phyloP scores from a whole-genome alignment of 2,329 filamentous ascomycete species.

The Grosmannia huntii region DNA sequence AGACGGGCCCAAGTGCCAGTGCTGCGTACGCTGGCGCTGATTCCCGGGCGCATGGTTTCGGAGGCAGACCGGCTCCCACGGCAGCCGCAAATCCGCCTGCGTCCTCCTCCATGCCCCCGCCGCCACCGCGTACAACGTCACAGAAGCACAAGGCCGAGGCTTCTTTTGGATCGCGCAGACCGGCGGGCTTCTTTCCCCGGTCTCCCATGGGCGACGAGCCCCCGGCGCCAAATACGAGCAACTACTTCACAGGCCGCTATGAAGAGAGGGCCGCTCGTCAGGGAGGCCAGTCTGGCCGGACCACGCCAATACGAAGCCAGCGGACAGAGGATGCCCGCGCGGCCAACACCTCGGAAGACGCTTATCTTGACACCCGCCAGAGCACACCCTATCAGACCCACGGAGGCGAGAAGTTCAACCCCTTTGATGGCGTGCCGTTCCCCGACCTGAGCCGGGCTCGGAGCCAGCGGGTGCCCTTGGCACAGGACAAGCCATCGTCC shows the following conservation, averaged over 20 bases:
- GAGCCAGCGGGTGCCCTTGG: slow-evolving; percentile 27
- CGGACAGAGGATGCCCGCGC: slow-evolving; percentile 10
- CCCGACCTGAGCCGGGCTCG: slow-evolving; percentile 27
- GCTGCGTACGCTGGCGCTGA: slow-evolving; percentile 4
- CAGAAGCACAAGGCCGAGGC: slow-evolving; percentile 41
- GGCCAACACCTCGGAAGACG: slow-evolving; percentile 9
- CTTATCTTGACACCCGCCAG: slow-evolving; percentile 34
- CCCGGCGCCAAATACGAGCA: slow-evolving; percentile 31
- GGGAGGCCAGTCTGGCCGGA: slow-evolving; percentile 3
- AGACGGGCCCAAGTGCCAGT: slow-evolving; percentile 13
- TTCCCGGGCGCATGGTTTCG: neutral
- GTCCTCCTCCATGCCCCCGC: slow-evolving; percentile 15
- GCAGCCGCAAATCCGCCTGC: slow-evolving; percentile 10
- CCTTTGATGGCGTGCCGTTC: slow-evolving; percentile 30
- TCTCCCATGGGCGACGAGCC: slow-evolving; percentile 41
- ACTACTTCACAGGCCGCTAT: slow-evolving; percentile 30
- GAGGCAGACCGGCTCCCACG: neutral
- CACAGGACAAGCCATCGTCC: slow-evolving; percentile 9
- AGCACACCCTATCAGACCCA: slow-evolving; percentile 44
- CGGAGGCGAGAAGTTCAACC: slow-evolving; percentile 46
- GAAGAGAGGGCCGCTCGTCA: neutral
- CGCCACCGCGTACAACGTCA: slow-evolving; percentile 36
- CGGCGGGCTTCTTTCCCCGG: slow-evolving; percentile 35
- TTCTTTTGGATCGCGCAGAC: slow-evolving; percentile 36
- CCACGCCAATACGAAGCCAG: neutral